Percentiles rank a stretch among this genome's conserved stretches.
These are phyloP conservation scores for Colletotrichum simmondsii DNA, from an alignment of 2,329 filamentous ascomycete genomes.

Conservation along the genomic window DNA sequence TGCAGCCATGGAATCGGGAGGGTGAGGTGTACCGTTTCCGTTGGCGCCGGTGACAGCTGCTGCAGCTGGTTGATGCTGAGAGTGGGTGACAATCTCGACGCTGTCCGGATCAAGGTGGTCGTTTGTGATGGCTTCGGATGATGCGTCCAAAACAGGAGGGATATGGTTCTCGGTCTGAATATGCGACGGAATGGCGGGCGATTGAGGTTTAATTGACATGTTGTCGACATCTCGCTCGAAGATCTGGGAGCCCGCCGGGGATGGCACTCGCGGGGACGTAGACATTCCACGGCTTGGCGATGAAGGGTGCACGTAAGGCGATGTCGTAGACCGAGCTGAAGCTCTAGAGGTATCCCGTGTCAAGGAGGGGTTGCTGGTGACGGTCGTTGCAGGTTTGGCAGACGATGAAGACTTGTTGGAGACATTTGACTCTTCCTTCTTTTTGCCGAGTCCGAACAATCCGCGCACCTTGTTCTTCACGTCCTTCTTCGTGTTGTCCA, in stretches of 20 bases:
- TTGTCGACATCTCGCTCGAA: conserved; percentile 97
- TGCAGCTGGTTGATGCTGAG: conserved; percentile 82
- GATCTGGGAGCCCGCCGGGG: conserved; percentile 82
- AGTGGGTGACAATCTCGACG: conserved; percentile 92
- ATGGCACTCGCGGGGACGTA: conserved; percentile 79
- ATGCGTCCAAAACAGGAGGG: conserved; percentile 89
- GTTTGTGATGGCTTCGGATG: conserved; percentile 92
- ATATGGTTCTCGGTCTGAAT: conserved; percentile 96
- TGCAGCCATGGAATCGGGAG: conserved; percentile 53
- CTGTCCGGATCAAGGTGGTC: conserved; percentile 84
- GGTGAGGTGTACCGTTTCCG: conserved; percentile 47
- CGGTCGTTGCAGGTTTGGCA: conserved; percentile 35
- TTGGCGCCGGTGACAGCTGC: conserved; percentile 69
- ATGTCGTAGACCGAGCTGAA: conserved; percentile 52
- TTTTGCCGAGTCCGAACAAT: conserved; percentile 72
- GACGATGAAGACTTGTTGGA: conserved; percentile 44
- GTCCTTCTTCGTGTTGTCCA: conserved; percentile 61
- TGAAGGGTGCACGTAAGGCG: conserved; percentile 60
- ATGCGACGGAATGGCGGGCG: conserved; percentile 89
- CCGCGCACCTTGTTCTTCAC: conserved; percentile 64
- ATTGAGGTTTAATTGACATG: conserved; percentile 74
- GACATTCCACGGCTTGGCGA: conserved; percentile 76
- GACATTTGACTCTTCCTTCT: conserved; percentile 60
- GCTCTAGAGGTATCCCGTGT: conserved; percentile 46
- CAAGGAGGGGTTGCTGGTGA: conserved; percentile 42